Evolutionary conservation across 208 protist genomes (phyloP), one percentile per base, ranked within the genome.

Genomic region (Trypanosoma avium): DNA sequence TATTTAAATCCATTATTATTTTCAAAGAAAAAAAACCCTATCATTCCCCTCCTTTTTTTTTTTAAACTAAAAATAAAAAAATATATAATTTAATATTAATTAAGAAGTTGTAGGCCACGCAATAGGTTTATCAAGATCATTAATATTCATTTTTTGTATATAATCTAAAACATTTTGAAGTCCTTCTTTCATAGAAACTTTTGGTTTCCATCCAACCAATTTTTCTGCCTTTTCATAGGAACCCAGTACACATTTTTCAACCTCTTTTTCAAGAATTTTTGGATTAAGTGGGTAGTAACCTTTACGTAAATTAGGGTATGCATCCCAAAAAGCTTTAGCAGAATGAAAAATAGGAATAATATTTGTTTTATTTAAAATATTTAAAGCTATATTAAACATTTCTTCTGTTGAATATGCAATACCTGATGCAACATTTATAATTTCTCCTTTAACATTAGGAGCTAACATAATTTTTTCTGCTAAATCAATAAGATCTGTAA

Each of bases 111-210:
- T 4, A 30, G 10, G 12, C 54, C 54, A 60, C 17, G 30, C 54
- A 10, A 26, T 48, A 8, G 22, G 24, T n/a, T 24, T 48, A 26
- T 45, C 54, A 30, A 60, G 40, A 5, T 49, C 32, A n/a, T n/a
- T n/a, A 1, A 12, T 29, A 33, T 22, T 30, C 3, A 45, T 4
- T 1, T 24, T 30, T 6, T 60, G 7, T 45, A 60, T 48, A 32
- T 45, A 60, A 27, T 60, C 24, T 21, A 60, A 24, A 48, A 60
- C 4, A 8, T 30, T 48, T 27, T 48, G 13, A 17, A 60, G 32
- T 19, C 32, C 54, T 15, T 60, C 32, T 33, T 60, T n/a, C 54
- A 45, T 60, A 15, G 36, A 42, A n/a, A 60, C n/a, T 19, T n/a
- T 60, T 24, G 32, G 54, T 15, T 45, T 32, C 54, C 24, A 60